Percentiles rank a stretch among this genome's conserved stretches.
phyloP scores from a whole-genome alignment of 1,139 yeast species.

The Suhomyces panamericanus region DNA sequence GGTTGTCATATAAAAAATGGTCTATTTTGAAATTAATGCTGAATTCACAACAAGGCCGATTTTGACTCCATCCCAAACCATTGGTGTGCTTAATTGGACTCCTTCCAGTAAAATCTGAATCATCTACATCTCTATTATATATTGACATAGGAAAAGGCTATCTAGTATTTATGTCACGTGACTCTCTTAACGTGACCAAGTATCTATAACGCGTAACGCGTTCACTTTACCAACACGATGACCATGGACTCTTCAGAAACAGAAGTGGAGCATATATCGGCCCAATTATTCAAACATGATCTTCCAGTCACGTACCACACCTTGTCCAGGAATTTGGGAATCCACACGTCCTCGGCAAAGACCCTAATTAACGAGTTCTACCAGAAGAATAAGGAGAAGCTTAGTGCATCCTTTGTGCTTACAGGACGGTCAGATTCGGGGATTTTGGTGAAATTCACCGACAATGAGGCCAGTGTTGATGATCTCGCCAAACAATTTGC shows the following conservation, averaged over 20 bases:
- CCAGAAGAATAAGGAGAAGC: slow-evolving; percentile 29
- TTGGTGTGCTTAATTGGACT: neutral
- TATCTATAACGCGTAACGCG: neutral
- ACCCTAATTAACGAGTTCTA: slow-evolving; percentile 33
- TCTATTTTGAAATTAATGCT: too few relatives aligned
- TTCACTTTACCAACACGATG: slow-evolving; percentile 19
- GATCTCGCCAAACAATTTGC: slow-evolving; percentile 22
- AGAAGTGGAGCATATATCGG: slow-evolving; percentile 34
- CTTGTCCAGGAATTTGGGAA: slow-evolving; percentile 27
- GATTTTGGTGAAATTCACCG: slow-evolving; percentile 23
- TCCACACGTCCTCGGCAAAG: slow-evolving; percentile 36
- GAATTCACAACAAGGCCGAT: too few relatives aligned
- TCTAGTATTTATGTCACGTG: too few relatives aligned
- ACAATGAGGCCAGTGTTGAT: slow-evolving; percentile 18
- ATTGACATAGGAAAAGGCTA: too few relatives aligned
- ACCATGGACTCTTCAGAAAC: slow-evolving; percentile 35
- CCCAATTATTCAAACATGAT: slow-evolving; percentile 25
- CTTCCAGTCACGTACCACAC: slow-evolving; percentile 33
- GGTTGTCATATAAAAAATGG: too few relatives aligned
- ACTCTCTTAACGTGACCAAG: too few relatives aligned
- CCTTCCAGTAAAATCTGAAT: too few relatives aligned
- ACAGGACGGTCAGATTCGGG: slow-evolving; percentile 27
- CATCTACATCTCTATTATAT: too few relatives aligned
- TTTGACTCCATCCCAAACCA: too few relatives aligned
- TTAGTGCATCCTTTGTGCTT: slow-evolving; percentile 37